phyloP scores from a whole-genome alignment of 2,329 filamentous ascomycete genomes.

The Dryadomyces quercus-mongolicae region DNA sequence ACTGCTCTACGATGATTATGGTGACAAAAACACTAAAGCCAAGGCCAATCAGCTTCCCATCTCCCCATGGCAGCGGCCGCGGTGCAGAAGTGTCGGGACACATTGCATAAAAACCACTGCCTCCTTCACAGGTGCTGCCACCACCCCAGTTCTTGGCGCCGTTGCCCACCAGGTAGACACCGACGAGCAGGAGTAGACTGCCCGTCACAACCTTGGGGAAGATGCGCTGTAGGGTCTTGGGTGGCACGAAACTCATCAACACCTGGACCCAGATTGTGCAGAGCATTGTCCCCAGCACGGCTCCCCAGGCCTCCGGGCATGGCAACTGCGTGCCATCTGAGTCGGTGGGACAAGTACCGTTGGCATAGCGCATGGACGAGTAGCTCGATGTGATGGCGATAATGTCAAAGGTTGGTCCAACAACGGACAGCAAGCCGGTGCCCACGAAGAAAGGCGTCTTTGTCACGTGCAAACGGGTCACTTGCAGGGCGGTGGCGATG shows the following conservation, averaged over 20 bases:
- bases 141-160: constrained; percentile 61
- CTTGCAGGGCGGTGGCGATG: constrained; percentile 52
- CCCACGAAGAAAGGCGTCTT: constrained; percentile 51
- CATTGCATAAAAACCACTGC: constrained; percentile 35
- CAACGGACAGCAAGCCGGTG: constrained; percentile 55
- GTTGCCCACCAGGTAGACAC: constrained; percentile 48
- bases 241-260: constrained; percentile 50
- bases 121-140: constrained; percentile 29
- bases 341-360: constrained; percentile 48
- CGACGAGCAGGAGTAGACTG: constrained; percentile 55
- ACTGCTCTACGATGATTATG: constrained; percentile 70
- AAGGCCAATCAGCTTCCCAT: constrained; percentile 43
- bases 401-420: constrained; percentile 56
- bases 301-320: constrained; percentile 55
- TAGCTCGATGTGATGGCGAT: constrained; percentile 53
- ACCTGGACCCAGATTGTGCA: constrained; percentile 46
- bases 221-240: constrained; percentile 44
- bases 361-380: constrained; percentile 49
- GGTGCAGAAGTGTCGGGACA: constrained; percentile 48
- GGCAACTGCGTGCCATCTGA: constrained; percentile 44
- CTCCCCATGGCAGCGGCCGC: constrained; percentile 46
- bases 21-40: constrained; percentile 71
- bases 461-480: constrained; percentile 51
- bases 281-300: constrained; percentile 43
- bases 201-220: constrained; percentile 60